Percentiles rank a stretch among this genome's conserved stretches.
Evolutionary conservation across 2,329 filamentous ascomycete genomes (phyloP).

Genomic region (Verticillium isaacii): DNA sequence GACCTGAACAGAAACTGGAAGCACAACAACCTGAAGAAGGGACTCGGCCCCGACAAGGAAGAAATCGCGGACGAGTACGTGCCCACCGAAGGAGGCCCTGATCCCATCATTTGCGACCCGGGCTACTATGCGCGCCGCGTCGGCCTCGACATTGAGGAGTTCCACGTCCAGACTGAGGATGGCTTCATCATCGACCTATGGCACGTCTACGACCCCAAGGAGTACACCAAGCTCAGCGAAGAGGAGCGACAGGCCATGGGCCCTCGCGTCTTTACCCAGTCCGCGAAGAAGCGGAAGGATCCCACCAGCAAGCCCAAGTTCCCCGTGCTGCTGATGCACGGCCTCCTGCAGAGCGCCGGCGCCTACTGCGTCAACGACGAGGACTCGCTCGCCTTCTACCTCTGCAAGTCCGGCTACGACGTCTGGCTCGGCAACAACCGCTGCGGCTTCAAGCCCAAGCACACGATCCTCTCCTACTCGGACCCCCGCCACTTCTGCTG

Average conservation of each 20-base stretch:
- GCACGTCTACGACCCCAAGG: conserved; percentile 79
- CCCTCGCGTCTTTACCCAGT: conserved; percentile 55
- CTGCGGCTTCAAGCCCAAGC: conserved; percentile 77
- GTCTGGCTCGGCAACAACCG: conserved; percentile 95
- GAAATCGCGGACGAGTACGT: conserved; percentile 53
- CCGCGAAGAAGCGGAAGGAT: conserved; percentile 29
- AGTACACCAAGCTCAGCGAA: conserved; percentile 34
- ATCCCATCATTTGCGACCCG: conserved; percentile 73
- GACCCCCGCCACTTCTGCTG: conserved; percentile 96
- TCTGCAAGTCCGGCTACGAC: conserved; percentile 88
- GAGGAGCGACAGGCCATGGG: conserved; percentile 49
- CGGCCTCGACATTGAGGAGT: conserved; percentile 78
- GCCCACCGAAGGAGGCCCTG: conserved; percentile 74
- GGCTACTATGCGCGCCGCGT: conserved; percentile 83
- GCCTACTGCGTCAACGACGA: conserved; percentile 91
- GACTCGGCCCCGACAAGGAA: conserved; percentile 34
- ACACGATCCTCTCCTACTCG: conserved; percentile 61
- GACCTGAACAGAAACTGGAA: conserved; percentile 61
- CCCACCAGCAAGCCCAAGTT: conserved; percentile 56
- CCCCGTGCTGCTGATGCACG: conserved; percentile 82
- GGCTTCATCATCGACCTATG: conserved; percentile 86
- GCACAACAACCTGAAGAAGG: conserved; percentile 30
- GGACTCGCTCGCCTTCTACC: conserved; percentile 82
- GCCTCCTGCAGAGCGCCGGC: conserved; percentile 80
- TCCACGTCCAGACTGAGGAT: conserved; percentile 87